These are phyloP conservation scores for Dalbergia oliveri DNA, from an alignment of 306 rosid species.

Conservation along the genomic window DNA sequence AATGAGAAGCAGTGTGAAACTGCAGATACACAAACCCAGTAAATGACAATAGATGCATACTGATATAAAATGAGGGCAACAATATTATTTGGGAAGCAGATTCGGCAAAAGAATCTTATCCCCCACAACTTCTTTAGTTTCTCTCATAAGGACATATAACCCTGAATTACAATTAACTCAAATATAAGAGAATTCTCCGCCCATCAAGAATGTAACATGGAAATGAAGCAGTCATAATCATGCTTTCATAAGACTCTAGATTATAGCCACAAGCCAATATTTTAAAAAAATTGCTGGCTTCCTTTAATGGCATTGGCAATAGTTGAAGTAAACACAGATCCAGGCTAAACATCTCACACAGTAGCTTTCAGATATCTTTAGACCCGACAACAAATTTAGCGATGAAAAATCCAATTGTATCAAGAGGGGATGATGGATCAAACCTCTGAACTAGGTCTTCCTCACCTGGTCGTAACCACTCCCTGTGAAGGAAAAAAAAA, in stretches of 20 bases:
- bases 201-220: slow-evolving; percentile 8
- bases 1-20: slow-evolving; percentile 27
- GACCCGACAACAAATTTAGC: slow-evolving; percentile 85
- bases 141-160: neutral
- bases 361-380: slow-evolving; percentile 53
- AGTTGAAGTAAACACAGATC: slow-evolving; percentile 18
- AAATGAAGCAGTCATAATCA: slow-evolving; percentile 1
- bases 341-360: slow-evolving; percentile 20
- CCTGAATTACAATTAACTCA: neutral
- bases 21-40: neutral
- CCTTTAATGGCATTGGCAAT: neutral
- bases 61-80: neutral
- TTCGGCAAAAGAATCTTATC: neutral
- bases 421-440: slow-evolving; percentile 83
- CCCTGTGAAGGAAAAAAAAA: slow-evolving; percentile 52
- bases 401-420: slow-evolving; percentile 93
- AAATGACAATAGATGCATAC: neutral
- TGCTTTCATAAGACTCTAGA: slow-evolving; percentile 21
- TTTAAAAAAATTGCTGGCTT: slow-evolving; percentile 37
- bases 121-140: neutral
- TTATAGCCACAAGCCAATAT: slow-evolving; percentile 36
- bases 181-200: slow-evolving; percentile 4
- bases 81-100: neutral
- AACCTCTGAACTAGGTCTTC: slow-evolving; percentile 97
- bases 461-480: slow-evolving; percentile 93